These are phyloP conservation scores for Fusarium veterinarium DNA, from an alignment of 2,329 filamentous ascomycete genomes.

Conservation along the genomic window DNA sequence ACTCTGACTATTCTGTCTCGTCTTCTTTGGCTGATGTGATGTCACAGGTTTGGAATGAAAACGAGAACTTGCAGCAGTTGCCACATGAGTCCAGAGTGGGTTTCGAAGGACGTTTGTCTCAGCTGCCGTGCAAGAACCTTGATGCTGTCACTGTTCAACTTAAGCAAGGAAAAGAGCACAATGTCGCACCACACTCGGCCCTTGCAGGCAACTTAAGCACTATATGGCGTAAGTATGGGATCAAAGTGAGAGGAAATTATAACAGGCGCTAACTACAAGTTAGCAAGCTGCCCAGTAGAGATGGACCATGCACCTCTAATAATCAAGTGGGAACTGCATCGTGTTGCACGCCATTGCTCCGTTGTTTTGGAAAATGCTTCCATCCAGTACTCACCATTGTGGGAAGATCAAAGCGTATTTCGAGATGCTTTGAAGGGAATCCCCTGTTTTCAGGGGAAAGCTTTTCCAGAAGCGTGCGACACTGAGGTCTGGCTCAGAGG, in stretches of 20 bases:
- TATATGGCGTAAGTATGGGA: not conserved
- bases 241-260: not conserved
- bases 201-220: not conserved
- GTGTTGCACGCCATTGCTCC: not conserved
- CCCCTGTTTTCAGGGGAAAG: not conserved
- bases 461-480: not conserved
- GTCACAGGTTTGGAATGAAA: no score
- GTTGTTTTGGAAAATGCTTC: not conserved
- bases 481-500: not conserved
- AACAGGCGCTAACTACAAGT: not conserved
- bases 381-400: not conserved
- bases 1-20: no score
- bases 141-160: no score
- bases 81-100: no score
- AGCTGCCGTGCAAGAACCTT: no score
- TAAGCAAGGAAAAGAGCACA: not conserved
- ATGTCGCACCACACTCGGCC: not conserved
- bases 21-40: no score
- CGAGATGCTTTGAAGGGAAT: not conserved
- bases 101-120: no score
- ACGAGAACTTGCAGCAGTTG: no score
- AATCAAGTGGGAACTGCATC: not conserved
- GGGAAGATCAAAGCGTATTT: not conserved
- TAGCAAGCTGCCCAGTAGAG: not conserved
- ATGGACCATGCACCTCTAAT: not conserved